phyloP scores from a whole-genome alignment of 1,139 yeast genomes.

The Hanseniaspora sp. region DNA sequence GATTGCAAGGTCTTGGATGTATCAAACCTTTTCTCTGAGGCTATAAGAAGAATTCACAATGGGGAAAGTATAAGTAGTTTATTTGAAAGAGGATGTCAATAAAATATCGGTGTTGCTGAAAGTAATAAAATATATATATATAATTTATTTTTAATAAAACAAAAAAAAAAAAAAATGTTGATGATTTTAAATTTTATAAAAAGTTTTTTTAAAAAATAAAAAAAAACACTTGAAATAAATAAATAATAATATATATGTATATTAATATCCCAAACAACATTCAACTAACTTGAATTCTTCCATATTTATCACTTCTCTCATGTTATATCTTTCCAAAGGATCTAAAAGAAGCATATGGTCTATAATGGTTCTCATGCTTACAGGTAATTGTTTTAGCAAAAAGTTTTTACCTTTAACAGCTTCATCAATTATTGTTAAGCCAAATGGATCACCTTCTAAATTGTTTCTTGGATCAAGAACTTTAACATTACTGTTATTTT shows the following conservation, averaged over 20 bases:
- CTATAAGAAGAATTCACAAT: conserved; percentile 87
- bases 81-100: conserved; percentile 73
- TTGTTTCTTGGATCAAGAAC: not conserved
- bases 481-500: conserved; percentile 13
- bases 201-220: not conserved
- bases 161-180: too few species aligned
- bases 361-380: conserved; percentile 6
- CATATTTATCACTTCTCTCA: conserved; percentile 13
- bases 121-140: not conserved
- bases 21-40: conserved; percentile 79
- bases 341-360: conserved; percentile 10
- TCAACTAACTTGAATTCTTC: conserved; percentile 10
- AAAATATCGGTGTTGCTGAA: too few species aligned
- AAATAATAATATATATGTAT: too few species aligned
- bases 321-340: conserved; percentile 10
- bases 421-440: conserved; percentile 4
- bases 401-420: conserved; percentile 12
- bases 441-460: conserved; percentile 12
- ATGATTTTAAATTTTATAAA: too few species aligned
- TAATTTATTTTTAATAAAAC: not conserved
- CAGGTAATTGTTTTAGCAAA: conserved; percentile 12
- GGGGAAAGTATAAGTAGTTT: conserved; percentile 93
- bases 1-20: conserved; percentile 78
- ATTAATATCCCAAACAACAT: conserved; percentile 9
- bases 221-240: not conserved